These are phyloP conservation scores for Yamagishiella unicocca DNA, from an alignment of 139 green algal genomes.

Conservation along the genomic window DNA sequence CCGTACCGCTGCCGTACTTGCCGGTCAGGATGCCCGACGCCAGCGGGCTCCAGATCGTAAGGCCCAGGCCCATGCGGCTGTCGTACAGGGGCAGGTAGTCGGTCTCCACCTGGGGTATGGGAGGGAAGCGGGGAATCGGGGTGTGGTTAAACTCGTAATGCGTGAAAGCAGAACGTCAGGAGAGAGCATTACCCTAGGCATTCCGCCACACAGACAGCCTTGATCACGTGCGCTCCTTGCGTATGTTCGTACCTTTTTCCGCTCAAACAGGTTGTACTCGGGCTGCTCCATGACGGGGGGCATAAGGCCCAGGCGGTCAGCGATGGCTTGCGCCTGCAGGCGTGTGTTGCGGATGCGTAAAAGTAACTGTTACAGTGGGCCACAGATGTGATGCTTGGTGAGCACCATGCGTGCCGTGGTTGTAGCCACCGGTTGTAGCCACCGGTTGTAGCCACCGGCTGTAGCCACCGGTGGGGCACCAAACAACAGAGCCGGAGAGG, in stretches of 20 bases:
- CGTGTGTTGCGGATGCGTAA: too few species aligned
- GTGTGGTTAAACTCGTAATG: neutral
- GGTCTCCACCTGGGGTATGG: neutral
- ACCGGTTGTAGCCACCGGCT: too few species aligned
- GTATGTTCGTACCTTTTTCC: slow-evolving; percentile 73
- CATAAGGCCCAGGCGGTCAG: slow-evolving; percentile 77
- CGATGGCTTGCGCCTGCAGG: slow-evolving; percentile 69
- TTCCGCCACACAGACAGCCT: too few species aligned
- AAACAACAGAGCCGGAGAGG: too few species aligned
- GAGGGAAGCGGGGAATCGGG: neutral
- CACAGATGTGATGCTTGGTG: too few species aligned
- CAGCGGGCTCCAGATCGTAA: slow-evolving; percentile 88
- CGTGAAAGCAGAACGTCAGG: too few species aligned
- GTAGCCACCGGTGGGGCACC: too few species aligned
- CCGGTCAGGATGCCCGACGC: slow-evolving; percentile 86
- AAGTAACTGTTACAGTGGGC: too few species aligned
- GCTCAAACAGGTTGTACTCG: slow-evolving; percentile 90
- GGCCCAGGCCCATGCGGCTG: slow-evolving; percentile 66
- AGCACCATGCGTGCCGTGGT: too few species aligned
- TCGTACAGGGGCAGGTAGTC: slow-evolving; percentile 30
- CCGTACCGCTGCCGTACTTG: slow-evolving; percentile 83
- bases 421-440: too few species aligned
- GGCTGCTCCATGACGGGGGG: slow-evolving; percentile 84
- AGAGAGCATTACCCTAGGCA: too few species aligned
- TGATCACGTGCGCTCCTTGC: too few species aligned